Evolutionary conservation across 257 asterid genomes (phyloP), one percentile per base, ranked within the genome.

Genomic region (Parsonsia alboflavescens): DNA sequence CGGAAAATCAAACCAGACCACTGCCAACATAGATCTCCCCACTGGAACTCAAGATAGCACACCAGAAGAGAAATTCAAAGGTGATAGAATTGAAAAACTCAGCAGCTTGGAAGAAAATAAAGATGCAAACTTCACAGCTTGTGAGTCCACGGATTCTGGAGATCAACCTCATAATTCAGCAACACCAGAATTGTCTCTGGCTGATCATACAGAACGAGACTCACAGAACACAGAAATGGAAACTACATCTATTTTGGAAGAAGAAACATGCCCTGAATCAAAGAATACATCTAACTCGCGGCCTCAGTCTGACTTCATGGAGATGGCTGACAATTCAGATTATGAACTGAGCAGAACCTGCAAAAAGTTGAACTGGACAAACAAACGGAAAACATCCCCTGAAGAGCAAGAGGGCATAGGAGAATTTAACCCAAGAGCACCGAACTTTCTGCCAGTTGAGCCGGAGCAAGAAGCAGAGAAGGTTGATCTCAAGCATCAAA

Each of bases 401-500:
- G 44, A 69, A 70, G 88, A 85, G 39, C 16, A 41, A 15, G 80
- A 86, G 53, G 95, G 88, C 64, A 62, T 39, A 10, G 81, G 81
- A 36, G 80, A 39, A 42, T 93, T 89, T 88, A 90, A 90, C 75
- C 97, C 90, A 59, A 86, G 92, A 73, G 90, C 50, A 9, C 98
- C 98, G 7, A 90, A 93, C 79, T 90, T 90, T 80, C 82, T 93
- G 74, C 83, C 85, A 0, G 6, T 82, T 76, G 93, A 93, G 73
- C 82, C 90, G 9, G 93, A 82, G 17, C 84, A 81, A 24, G 96
- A 88, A 75, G 81, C 88, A 6, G 95, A 93, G 84, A 90, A 85
- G 80, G 92, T 93, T 73, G 96, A 88, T 80, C 97, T 93, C 10
- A 86, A 71, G 88, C 97, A 90, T 81, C 97, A 89, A 64, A 89